Evolutionary conservation across 495 filamentous ascomycete species (phyloP).

Genomic region (Clavariopsis aquatica): DNA sequence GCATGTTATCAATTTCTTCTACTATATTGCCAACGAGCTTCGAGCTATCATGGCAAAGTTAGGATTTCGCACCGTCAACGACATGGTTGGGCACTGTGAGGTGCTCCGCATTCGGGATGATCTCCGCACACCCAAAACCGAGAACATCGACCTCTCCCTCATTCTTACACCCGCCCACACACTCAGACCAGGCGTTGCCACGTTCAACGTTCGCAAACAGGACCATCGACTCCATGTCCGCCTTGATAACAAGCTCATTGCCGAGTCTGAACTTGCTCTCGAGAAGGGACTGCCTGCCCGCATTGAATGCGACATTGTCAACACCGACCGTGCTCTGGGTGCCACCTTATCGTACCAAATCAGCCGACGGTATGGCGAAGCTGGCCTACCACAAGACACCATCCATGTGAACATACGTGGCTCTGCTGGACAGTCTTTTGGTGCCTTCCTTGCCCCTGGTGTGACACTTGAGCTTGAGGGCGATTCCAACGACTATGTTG

Average conservation of each 20-base stretch:
- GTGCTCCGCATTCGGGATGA: conserved; percentile 86
- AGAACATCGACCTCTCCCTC: conserved; percentile 90
- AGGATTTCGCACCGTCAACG: conserved; percentile 92
- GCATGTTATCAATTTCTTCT: conserved; percentile 99
- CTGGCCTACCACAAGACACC: conserved; percentile 88
- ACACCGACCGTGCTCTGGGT: conserved; percentile 94
- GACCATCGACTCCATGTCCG: conserved; percentile 92
- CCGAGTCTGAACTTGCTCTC: conserved; percentile 92
- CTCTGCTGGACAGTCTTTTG: conserved; percentile 98
- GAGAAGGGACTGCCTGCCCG: conserved; percentile 94
- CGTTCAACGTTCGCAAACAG: conserved; percentile 98
- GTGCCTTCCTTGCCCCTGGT: conserved; percentile 91
- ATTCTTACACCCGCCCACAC: conserved; percentile 96
- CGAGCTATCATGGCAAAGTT: conserved; percentile 98
- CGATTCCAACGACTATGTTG: conserved; percentile 97
- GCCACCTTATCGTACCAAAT: conserved; percentile 97
- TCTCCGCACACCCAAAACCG: conserved; percentile 82
- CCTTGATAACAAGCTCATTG: conserved; percentile 97
- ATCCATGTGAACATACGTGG: conserved; percentile 97
- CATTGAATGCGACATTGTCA: conserved; percentile 97
- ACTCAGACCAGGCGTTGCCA: conserved; percentile 92
- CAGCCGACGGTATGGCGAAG: conserved; percentile 88
- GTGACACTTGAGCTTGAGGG: conserved; percentile 96
- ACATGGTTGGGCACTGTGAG: conserved; percentile 97
- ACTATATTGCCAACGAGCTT: conserved; percentile 96